A percentile compares a stretch with the other conserved stretches of the same genome.
Conservation (phyloP, 2,329 filamentous ascomycete genomes). For the Cercospora sp. region DNA sequence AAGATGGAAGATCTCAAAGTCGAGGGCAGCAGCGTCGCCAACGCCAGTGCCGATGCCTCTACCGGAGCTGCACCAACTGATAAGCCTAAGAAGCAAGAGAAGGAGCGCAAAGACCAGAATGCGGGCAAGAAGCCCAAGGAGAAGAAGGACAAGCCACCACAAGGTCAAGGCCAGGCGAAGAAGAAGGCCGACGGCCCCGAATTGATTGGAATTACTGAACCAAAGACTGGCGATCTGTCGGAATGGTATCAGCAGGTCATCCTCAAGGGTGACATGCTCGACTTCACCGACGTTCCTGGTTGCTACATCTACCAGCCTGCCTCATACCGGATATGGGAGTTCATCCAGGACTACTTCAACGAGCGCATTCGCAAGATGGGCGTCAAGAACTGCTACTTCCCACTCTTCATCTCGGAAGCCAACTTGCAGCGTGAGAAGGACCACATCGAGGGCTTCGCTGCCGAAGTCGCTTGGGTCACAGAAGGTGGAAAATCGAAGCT, state of each 20-base stretch:
- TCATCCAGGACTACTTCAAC: constrained; percentile 61
- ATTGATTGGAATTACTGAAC: constrained; percentile 82
- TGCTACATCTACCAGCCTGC: constrained; percentile 87
- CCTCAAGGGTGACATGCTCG: constrained; percentile 94
- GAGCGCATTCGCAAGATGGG: constrained; percentile 81
- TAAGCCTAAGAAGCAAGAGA: constrained; percentile 39
- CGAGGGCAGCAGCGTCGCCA: constrained; percentile 19
- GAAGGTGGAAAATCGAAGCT: constrained; percentile 89
- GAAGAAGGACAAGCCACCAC: constrained; percentile 35
- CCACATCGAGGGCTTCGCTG: constrained; percentile 97
- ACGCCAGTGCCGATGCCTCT: constrained; percentile 16
- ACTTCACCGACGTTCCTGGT: constrained; percentile 97
- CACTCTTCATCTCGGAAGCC: constrained; percentile 90
- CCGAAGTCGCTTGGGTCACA: constrained; percentile 86
- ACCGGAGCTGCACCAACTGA: constrained; percentile 26
- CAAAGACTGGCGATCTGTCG: constrained; percentile 83
- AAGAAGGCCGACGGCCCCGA: constrained; percentile 59
- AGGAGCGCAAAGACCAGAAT: constrained; percentile 40
- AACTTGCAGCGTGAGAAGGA: constrained; percentile 86
- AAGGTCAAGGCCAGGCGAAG: constrained; percentile 31
- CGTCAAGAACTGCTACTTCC: constrained; percentile 94
- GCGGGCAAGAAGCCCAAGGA: constrained; percentile 32
- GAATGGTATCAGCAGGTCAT: constrained; percentile 98
- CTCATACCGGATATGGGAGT: constrained; percentile 68
- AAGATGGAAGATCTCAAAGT: constrained; percentile 35